These are phyloP conservation scores for Colletotrichum agaves DNA, from an alignment of 2,329 filamentous ascomycete species.

Conservation along the genomic window DNA sequence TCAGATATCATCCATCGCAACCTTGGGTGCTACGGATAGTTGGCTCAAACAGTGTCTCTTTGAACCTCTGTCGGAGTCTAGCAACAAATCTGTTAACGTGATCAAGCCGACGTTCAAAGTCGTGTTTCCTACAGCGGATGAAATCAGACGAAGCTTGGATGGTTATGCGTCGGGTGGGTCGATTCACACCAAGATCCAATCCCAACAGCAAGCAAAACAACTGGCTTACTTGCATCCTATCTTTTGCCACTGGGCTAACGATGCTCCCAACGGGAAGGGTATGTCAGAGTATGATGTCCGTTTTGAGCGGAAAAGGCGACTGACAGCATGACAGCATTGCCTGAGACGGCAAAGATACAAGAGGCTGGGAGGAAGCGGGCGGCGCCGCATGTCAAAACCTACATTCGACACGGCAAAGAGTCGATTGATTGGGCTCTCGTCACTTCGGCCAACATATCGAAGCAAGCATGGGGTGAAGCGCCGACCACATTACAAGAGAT, in stretches of 20 bases:
- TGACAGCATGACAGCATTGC: constrained; percentile 42
- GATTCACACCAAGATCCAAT: constrained; percentile 84
- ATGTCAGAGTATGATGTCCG: constrained; percentile 10
- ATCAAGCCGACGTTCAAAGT: constrained; percentile 69
- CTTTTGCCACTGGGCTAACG: constrained; percentile 81
- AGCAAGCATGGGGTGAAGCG: constrained; percentile 86
- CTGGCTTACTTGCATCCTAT: constrained; percentile 76
- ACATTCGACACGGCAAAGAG: constrained; percentile 71
- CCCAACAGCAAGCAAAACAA: constrained; percentile 76
- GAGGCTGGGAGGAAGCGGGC: constrained; percentile 74
- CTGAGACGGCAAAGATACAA: constrained; percentile 39
- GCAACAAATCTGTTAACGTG: constrained; percentile 33
- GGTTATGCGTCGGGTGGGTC: constrained; percentile 82
- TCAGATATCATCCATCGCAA: constrained; percentile 85
- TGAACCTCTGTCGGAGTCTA: constrained; percentile 53
- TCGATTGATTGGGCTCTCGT: constrained; percentile 85
- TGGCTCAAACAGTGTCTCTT: constrained; percentile 79
- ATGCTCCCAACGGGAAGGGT: constrained; percentile 53
- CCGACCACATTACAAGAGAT: constrained; percentile 67
- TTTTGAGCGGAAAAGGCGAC: neutral
- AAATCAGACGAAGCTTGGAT: constrained; percentile 80
- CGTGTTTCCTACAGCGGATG: constrained; percentile 83
- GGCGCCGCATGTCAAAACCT: constrained; percentile 91
- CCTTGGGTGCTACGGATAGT: constrained; percentile 74
- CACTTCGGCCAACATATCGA: constrained; percentile 92